Evolutionary conservation across 768 basidiomycete genomes (phyloP).

Genomic region (Lepiota subincarnata): DNA sequence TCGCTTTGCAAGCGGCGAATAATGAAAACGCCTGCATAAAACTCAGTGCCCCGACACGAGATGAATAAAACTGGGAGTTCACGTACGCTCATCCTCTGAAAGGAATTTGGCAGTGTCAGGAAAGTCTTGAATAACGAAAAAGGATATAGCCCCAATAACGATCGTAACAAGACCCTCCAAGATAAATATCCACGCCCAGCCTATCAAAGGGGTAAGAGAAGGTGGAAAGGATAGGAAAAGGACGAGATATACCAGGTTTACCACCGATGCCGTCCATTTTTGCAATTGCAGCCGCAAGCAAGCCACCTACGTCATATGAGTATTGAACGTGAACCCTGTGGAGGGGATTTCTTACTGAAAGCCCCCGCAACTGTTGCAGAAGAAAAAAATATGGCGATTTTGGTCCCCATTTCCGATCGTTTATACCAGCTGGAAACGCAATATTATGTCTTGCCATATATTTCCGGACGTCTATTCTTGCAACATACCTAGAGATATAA

Average conservation of each 20-base stretch:
- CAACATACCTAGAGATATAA: conserved; percentile 52
- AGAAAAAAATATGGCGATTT: conserved; percentile 74
- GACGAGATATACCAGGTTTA: conserved; percentile 45
- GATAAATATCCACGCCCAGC: conserved; percentile 73
- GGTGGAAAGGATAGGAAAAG: conserved; percentile 19
- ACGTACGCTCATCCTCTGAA: conserved; percentile 54
- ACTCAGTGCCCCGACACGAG: background rate
- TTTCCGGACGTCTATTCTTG: background rate
- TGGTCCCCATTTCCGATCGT: conserved; percentile 67
- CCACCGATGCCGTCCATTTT: conserved; percentile 70
- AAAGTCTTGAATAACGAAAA: conserved; percentile 76
- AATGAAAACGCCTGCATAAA: conserved; percentile 49
- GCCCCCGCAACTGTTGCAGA: conserved; percentile 78
- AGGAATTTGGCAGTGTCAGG: conserved; percentile 74
- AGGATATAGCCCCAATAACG: conserved; percentile 52
- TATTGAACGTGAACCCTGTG: background rate
- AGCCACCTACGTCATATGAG: conserved; percentile 40
- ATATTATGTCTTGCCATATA: background rate
- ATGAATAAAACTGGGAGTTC: background rate
- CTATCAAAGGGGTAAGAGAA: conserved; percentile 15
- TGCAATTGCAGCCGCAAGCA: conserved; percentile 60
- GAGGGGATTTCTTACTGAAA: conserved; percentile 45
- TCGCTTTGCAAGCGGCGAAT: conserved; percentile 64
- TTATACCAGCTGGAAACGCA: conserved; percentile 64
- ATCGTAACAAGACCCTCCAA: conserved; percentile 71